A percentile compares a stretch with the other conserved stretches of the same genome.
These are phyloP conservation scores for Fragaria nilgerrensis DNA, from an alignment of 306 rosid species.

Conservation along the genomic window DNA sequence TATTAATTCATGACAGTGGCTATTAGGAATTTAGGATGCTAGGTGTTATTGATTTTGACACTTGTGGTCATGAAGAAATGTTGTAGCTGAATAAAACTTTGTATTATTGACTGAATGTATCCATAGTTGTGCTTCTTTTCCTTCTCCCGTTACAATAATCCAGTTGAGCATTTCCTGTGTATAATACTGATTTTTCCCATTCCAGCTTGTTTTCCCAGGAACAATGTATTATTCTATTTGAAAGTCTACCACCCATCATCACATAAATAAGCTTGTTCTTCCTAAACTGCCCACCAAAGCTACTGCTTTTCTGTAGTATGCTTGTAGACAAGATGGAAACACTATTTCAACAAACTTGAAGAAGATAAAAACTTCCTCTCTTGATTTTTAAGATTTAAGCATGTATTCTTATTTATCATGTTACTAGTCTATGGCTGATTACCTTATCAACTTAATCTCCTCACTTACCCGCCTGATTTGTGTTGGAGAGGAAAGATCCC, in stretches of 20 bases:
- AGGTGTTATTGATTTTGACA: not conserved
- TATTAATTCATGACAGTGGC: not conserved
- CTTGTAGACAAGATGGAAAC: too few relatives aligned
- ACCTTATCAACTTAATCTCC: too few relatives aligned
- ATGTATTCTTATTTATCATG: too few relatives aligned
- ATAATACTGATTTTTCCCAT: too few relatives aligned
- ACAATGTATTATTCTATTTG: not conserved
- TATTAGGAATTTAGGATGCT: not conserved
- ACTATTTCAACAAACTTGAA: too few relatives aligned
- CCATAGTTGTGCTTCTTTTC: not conserved
- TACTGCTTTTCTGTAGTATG: too few relatives aligned
- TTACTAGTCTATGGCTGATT: too few relatives aligned
- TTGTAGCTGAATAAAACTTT: not conserved
- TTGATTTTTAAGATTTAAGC: too few relatives aligned
- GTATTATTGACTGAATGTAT: too few relatives aligned
- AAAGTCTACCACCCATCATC: not conserved
- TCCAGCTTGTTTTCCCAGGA: not conserved
- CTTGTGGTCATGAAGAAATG: not conserved
- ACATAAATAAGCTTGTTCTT: not conserved
- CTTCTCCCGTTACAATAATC: not conserved
- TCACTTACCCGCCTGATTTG: too few relatives aligned
- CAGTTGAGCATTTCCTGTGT: not conserved
- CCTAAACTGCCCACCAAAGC: not conserved
- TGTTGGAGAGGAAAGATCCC: too few relatives aligned
- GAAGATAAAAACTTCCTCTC: too few relatives aligned